These are phyloP conservation scores for Trifolium repens DNA, from an alignment of 306 rosid genomes.

Conservation along the genomic window DNA sequence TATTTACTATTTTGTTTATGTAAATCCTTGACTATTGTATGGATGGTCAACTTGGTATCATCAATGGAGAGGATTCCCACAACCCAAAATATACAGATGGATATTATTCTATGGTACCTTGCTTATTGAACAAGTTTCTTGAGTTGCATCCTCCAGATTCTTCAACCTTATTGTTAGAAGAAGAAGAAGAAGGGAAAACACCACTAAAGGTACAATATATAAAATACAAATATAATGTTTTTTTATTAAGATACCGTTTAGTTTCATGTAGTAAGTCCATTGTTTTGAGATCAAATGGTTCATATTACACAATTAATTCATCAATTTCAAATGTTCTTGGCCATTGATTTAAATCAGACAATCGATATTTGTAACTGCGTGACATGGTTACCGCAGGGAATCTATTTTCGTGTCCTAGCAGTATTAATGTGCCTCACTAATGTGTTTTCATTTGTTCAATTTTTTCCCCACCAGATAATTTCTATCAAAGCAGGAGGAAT, in stretches of 20 bases:
- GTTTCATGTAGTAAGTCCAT: not conserved
- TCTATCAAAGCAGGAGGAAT: slow-evolving; percentile 89
- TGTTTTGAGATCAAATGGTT: not conserved
- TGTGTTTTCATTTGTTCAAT: slow-evolving; percentile 8
- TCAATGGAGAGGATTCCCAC: slow-evolving; percentile 53
- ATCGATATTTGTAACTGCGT: not conserved
- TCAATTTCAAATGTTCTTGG: no score
- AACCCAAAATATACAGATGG: slow-evolving; percentile 52
- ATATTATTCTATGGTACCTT: slow-evolving; percentile 57
- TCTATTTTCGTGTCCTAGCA: no score
- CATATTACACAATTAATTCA: not conserved
- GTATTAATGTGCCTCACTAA: not conserved
- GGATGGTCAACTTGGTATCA: slow-evolving; percentile 94
- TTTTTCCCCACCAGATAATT: slow-evolving; percentile 49
- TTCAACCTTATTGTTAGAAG: slow-evolving; percentile 50
- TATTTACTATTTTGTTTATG: not conserved
- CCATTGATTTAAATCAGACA: not conserved
- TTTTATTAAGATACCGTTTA: no score
- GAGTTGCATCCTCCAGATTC: slow-evolving; percentile 52
- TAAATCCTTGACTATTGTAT: slow-evolving; percentile 69
- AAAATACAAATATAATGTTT: not conserved
- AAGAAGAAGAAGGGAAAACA: slow-evolving; percentile 49
- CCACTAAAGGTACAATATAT: slow-evolving; percentile 53
- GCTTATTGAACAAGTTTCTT: slow-evolving; percentile 60
- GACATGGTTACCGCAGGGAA: not conserved